These are phyloP conservation scores for Penicillium sclerotiorum DNA, from an alignment of 2,329 filamentous ascomycete genomes.

Conservation along the genomic window DNA sequence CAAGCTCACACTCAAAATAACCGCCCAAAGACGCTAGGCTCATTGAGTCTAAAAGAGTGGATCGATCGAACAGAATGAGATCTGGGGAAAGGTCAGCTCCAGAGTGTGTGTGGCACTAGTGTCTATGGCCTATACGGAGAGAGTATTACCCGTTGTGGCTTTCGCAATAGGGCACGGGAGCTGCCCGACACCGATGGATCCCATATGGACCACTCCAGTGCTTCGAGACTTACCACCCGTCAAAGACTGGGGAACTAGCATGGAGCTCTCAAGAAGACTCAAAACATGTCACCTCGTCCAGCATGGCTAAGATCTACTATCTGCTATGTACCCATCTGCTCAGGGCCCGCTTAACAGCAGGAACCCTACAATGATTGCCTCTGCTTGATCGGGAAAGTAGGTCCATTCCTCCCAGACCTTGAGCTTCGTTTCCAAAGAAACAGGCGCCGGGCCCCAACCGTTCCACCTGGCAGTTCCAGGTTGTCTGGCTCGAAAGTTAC, in stretches of 20 bases:
- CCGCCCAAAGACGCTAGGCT: slow-evolving; percentile 17
- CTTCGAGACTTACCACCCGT: not conserved
- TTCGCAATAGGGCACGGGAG: slow-evolving; percentile 15
- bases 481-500: slow-evolving; percentile 14
- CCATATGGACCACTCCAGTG: not conserved
- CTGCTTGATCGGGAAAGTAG: slow-evolving; percentile 1
- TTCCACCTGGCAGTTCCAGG: no score
- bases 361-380: not conserved
- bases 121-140: slow-evolving; percentile 9
- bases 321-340: no score
- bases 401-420: not conserved
- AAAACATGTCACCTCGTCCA: not conserved
- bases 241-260: not conserved
- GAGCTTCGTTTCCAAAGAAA: slow-evolving; percentile 15
- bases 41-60: slow-evolving; percentile 20
- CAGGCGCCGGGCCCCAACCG: slow-evolving; percentile 7
- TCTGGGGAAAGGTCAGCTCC: slow-evolving; percentile 21
- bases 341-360: no score
- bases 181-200: slow-evolving; percentile 12
- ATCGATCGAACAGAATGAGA: slow-evolving; percentile 16
- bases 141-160: slow-evolving; percentile 17
- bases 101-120: slow-evolving; percentile 13
- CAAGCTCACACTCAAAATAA: slow-evolving; percentile 7
- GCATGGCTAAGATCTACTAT: not conserved
- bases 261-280: not conserved